Percentiles rank a stretch among this genome's conserved stretches.
Conservation (phyloP, 192 early-diverging fungal species). For the Umbelopsis ramanniana region DNA sequence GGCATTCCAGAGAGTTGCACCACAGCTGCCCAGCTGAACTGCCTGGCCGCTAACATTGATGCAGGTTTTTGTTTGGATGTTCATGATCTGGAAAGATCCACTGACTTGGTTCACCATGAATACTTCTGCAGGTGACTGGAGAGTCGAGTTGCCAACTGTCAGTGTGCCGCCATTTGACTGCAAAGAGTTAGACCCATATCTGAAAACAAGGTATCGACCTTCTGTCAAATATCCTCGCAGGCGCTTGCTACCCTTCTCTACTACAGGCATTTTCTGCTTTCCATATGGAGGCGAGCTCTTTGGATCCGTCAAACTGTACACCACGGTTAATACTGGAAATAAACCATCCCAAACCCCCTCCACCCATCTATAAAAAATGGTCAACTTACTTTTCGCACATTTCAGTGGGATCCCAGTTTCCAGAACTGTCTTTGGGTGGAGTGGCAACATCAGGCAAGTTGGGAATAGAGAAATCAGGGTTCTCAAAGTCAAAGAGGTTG, state of each 20-base stretch:
- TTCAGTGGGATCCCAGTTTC: conserved; percentile 28
- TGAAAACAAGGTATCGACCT: conserved; percentile 5
- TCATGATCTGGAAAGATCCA: not conserved
- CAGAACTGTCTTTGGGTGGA: conserved; percentile 3
- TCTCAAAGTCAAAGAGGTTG: conserved; percentile 32
- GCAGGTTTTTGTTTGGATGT: not conserved
- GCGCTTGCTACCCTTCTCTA: conserved; percentile 20
- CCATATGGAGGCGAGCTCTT: conserved; percentile 27
- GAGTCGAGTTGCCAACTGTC: not conserved
- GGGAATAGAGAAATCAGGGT: conserved; percentile 31
- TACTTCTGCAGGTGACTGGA: not conserved
- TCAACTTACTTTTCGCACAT: conserved; percentile 14
- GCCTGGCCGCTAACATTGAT: not conserved
- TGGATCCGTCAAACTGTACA: not conserved
- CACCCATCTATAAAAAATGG: too few relatives aligned
- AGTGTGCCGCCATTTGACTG: not conserved
- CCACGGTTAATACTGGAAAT: not conserved
- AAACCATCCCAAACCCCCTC: too few relatives aligned
- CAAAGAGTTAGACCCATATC: not conserved
- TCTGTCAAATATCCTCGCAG: conserved; percentile 14
- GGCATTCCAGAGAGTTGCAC: not conserved
- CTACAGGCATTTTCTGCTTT: conserved; percentile 22
- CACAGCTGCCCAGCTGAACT: not conserved
- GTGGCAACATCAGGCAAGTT: conserved; percentile 10
- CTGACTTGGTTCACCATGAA: not conserved